These are phyloP conservation scores for Manihot esculenta DNA, from an alignment of 441 rosid species.

Conservation along the genomic window DNA sequence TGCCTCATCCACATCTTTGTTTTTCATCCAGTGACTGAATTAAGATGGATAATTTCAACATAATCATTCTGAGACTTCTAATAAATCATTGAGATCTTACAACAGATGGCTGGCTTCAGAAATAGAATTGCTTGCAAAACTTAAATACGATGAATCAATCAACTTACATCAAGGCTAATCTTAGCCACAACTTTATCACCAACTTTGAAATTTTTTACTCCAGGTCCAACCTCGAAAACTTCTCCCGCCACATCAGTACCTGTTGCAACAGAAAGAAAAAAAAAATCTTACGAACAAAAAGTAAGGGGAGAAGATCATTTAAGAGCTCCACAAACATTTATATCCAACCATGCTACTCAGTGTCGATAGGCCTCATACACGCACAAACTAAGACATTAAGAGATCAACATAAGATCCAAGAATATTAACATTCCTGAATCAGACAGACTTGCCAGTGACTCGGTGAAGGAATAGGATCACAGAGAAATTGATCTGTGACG, in stretches of 20 bases:
- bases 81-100: background rate
- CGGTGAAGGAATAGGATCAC: too few relatives aligned
- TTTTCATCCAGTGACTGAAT: background rate
- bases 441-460: too few relatives aligned
- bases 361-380: background rate
- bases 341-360: background rate
- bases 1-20: background rate
- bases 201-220: slow-evolving; percentile 50
- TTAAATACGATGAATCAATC: too few relatives aligned
- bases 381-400: background rate
- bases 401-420: background rate
- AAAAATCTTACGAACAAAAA: too few relatives aligned
- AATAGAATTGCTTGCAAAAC: too few relatives aligned
- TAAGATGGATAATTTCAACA: background rate
- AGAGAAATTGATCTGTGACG: too few relatives aligned
- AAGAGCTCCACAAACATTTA: slow-evolving; percentile 27
- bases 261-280: too few relatives aligned
- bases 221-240: slow-evolving; percentile 59
- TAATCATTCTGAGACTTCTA: background rate
- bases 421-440: background rate
- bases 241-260: slow-evolving; percentile 80
- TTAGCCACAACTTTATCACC: slow-evolving; percentile 80
- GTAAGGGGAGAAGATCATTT: slow-evolving; percentile 35
- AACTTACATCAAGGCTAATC: slow-evolving; percentile 28
- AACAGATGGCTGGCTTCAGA: background rate